These are phyloP conservation scores for Vairimorpha necatrix DNA, from an alignment of 371 early-diverging fungal species.

Conservation along the genomic window DNA sequence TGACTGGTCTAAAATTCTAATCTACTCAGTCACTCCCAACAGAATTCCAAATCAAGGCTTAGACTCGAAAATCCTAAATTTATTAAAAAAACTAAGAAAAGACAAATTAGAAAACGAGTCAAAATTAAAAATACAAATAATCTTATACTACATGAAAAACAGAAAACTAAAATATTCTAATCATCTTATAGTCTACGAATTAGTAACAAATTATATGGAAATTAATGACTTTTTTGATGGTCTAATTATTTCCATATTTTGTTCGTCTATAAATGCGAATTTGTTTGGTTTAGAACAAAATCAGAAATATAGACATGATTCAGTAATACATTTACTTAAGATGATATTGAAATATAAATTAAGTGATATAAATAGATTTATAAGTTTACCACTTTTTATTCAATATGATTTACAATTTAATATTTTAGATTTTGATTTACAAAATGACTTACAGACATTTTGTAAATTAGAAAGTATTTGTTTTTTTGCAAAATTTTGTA, in stretches of 20 bases:
- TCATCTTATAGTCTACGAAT: constrained; percentile 49
- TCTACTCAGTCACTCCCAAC: constrained; percentile 17
- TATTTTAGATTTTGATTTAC: constrained; percentile 9
- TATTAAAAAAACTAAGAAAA: constrained; percentile 37
- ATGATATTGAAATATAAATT: constrained; percentile 9
- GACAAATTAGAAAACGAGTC: neutral
- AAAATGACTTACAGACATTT: constrained; percentile 19
- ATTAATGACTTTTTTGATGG: constrained; percentile 36
- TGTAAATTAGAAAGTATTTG: constrained; percentile 33
- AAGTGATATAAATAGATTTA: constrained; percentile 2
- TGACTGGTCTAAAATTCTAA: constrained; percentile 49
- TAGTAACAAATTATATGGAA: constrained; percentile 45
- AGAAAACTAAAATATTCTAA: constrained; percentile 37
- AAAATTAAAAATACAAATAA: constrained; percentile 44
- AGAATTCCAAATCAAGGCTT: constrained; percentile 42
- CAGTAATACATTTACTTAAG: constrained; percentile 19
- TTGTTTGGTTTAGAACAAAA: constrained; percentile 28
- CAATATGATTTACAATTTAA: constrained; percentile 16
- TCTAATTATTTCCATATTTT: constrained; percentile 37
- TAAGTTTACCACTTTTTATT: constrained; percentile 33
- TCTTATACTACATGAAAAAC: constrained; percentile 46
- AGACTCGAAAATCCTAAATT: constrained; percentile 44
- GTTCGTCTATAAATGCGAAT: neutral
- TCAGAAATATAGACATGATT: constrained; percentile 35
- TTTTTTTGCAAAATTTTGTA: constrained; percentile 43